phyloP scores from a whole-genome alignment of 2,329 filamentous ascomycete genomes.

The Chaetothyriales sp. region DNA sequence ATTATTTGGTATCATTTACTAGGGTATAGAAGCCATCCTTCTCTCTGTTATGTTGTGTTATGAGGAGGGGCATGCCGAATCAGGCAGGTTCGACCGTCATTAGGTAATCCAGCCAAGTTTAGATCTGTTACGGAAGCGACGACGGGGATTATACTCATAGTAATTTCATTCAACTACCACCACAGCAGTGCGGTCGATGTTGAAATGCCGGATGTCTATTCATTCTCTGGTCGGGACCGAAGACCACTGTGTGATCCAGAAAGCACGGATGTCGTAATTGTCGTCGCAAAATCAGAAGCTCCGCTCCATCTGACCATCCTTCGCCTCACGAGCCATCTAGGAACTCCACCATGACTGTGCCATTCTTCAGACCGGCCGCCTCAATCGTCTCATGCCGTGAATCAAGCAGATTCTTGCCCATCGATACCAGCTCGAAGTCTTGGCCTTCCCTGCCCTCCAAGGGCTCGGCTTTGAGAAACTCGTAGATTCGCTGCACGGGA shows the following conservation, averaged over 20 bases:
- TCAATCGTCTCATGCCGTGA: constrained; percentile 58
- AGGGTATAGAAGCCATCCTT: too few species aligned
- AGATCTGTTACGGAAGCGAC: too few species aligned
- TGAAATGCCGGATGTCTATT: background rate
- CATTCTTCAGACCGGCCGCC: constrained; percentile 75
- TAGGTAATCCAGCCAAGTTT: too few species aligned
- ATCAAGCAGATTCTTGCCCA: constrained; percentile 75
- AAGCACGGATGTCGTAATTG: background rate
- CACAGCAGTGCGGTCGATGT: background rate
- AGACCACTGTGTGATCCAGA: background rate
- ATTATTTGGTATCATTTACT: too few species aligned
- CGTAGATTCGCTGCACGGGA: constrained; percentile 68
- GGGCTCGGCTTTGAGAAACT: constrained; percentile 87
- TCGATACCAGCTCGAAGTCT: constrained; percentile 73
- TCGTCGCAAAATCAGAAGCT: background rate
- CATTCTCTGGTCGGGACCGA: background rate
- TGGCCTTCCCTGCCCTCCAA: constrained; percentile 63
- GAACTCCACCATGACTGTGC: constrained; percentile 90
- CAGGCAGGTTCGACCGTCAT: too few species aligned
- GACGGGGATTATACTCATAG: too few species aligned
- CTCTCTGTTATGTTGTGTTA: too few species aligned
- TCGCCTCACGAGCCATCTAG: constrained; percentile 32
- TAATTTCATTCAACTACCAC: background rate
- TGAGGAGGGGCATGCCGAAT: too few species aligned
- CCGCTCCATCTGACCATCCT: background rate